Percentiles rank a stretch among this genome's conserved stretches.
Conservation (phyloP, 2,329 filamentous ascomycete species). For the Cadophora gregata region DNA sequence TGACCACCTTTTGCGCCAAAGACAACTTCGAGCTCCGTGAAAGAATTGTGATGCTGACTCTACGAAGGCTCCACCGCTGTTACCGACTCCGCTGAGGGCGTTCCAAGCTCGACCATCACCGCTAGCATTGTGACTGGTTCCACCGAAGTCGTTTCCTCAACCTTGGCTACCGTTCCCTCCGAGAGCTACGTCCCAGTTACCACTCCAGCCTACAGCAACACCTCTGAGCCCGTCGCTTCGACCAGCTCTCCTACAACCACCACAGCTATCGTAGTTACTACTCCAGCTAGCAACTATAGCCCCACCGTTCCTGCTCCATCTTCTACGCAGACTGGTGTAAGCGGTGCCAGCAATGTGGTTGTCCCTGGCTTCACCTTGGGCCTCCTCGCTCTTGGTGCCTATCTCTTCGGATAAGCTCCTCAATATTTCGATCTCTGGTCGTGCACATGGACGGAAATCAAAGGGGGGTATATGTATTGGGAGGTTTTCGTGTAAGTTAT, state of each 20-base stretch:
- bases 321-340: conserved; percentile 9
- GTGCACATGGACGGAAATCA: background rate
- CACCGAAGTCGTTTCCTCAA: conserved; percentile 5
- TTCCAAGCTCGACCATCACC: background rate
- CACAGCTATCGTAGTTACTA: conserved; percentile 2
- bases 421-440: conserved; percentile 16
- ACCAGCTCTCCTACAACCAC: conserved; percentile 13
- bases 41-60: background rate
- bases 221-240: conserved; percentile 12
- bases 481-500: conserved; percentile 16
- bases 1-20: background rate
- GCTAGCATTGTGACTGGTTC: conserved; percentile 10
- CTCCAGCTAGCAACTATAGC: conserved; percentile 13
- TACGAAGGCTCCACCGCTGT: background rate
- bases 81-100: conserved; percentile 8
- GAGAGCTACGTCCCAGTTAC: conserved; percentile 17
- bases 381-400: conserved; percentile 21
- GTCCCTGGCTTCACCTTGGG: conserved; percentile 22
- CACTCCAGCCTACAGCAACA: conserved; percentile 15
- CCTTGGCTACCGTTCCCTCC: background rate
- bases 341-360: conserved; percentile 9
- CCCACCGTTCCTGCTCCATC: conserved; percentile 17
- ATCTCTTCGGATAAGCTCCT: conserved; percentile 24
- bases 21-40: background rate
- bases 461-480: conserved; percentile 10